Evolutionary conservation across 2,329 filamentous ascomycete genomes (phyloP).

Genomic region (Pseudophaeomoniella oleicola): DNA sequence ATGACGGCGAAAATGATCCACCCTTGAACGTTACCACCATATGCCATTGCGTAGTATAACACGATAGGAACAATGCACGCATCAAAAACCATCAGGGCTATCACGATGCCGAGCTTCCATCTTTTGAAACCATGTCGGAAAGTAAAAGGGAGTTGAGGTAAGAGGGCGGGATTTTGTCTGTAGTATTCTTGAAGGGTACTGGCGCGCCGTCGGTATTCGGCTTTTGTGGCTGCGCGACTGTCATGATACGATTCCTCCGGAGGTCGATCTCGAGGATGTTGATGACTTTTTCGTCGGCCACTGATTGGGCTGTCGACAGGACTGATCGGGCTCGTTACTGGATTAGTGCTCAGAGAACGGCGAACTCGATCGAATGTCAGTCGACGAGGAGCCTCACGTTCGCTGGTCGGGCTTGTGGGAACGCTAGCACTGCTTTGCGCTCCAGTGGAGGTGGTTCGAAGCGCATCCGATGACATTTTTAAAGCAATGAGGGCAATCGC

Average conservation of each 20-base stretch:
- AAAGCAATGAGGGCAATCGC: too few relatives aligned
- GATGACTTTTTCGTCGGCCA: neutral
- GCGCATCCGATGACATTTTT: neutral
- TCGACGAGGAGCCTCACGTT: too few relatives aligned
- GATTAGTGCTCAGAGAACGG: neutral
- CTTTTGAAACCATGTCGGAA: constrained; percentile 10
- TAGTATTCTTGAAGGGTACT: constrained; percentile 13
- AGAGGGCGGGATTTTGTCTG: constrained; percentile 9
- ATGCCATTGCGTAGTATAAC: constrained; percentile 12
- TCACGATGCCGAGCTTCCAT: constrained; percentile 11
- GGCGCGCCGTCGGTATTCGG: constrained; percentile 12
- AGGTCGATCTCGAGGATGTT: constrained; percentile 4
- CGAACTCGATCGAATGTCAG: neutral
- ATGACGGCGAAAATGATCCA: constrained; percentile 12
- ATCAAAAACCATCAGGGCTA: constrained; percentile 12
- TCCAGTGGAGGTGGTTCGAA: neutral
- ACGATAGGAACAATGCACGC: constrained; percentile 12
- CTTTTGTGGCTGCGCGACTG: constrained; percentile 13
- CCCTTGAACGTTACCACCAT: constrained; percentile 8
- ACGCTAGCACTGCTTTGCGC: neutral
- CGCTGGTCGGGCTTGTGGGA: neutral
- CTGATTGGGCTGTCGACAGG: neutral
- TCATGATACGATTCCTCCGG: constrained; percentile 12
- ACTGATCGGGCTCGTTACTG: neutral
- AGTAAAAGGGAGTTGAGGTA: constrained; percentile 14